A percentile compares a stretch with the other conserved stretches of the same genome.
phyloP scores from a whole-genome alignment of 805 yeast genomes.

The Priceomyces fermenticarens region DNA sequence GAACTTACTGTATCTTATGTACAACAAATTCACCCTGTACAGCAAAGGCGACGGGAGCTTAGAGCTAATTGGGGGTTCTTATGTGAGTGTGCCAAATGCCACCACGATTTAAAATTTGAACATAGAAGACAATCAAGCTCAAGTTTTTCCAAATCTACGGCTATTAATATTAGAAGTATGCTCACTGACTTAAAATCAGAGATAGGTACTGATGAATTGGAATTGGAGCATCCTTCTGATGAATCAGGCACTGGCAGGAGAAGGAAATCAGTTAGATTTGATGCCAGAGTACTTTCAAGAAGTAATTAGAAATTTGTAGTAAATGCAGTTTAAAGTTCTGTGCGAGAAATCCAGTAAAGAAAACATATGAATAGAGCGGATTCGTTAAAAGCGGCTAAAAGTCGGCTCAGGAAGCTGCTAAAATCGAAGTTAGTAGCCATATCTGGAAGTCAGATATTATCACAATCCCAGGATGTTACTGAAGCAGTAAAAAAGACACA shows the following conservation, averaged over 20 bases:
- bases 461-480: slow-evolving; percentile 25
- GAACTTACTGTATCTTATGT: slow-evolving; percentile 71
- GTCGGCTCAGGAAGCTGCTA: slow-evolving; percentile 20
- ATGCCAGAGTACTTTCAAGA: slow-evolving; percentile 57
- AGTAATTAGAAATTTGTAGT: slow-evolving; percentile 4
- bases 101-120: slow-evolving; percentile 45
- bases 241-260: slow-evolving; percentile 35
- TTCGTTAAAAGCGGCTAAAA: slow-evolving; percentile 18
- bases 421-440: slow-evolving; percentile 18
- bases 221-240: slow-evolving; percentile 41
- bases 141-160: slow-evolving; percentile 13
- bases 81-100: slow-evolving; percentile 67
- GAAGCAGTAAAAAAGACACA: slow-evolving; percentile 18
- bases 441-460: slow-evolving; percentile 10
- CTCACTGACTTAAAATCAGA: slow-evolving; percentile 40
- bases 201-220: slow-evolving; percentile 38
- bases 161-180: slow-evolving; percentile 46
- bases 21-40: slow-evolving; percentile 59
- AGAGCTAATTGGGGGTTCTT: slow-evolving; percentile 78
- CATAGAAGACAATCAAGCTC: slow-evolving; percentile 46
- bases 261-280: slow-evolving; percentile 65
- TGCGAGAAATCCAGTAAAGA: neutral
- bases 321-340: neutral
- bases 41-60: slow-evolving; percentile 61
- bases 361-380: slow-evolving; percentile 1